Conservation (phyloP, 225 moss, liverwort and hornwort genomes). For the Sphagnum tenellum region DNA sequence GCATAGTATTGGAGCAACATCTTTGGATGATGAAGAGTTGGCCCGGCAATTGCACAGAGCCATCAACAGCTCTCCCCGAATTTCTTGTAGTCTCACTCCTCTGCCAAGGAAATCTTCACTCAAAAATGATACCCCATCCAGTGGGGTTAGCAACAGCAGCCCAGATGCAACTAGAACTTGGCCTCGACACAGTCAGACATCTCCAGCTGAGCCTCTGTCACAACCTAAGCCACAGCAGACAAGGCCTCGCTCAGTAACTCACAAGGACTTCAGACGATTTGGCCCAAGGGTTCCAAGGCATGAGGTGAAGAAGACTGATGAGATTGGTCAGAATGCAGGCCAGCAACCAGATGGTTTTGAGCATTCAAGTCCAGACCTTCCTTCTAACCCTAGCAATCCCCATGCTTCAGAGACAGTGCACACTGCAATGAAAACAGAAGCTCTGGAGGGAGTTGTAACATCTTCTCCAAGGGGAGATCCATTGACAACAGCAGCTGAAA, state of each 20-base stretch:
- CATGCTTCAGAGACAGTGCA: conserved; percentile 15
- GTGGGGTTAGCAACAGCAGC: conserved; percentile 40
- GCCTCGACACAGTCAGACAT: conserved; percentile 25
- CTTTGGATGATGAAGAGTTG: conserved; percentile 74
- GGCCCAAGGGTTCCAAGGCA: conserved; percentile 51
- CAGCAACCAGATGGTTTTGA: conserved; percentile 15
- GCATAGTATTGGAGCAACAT: conserved; percentile 15
- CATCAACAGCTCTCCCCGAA: conserved; percentile 91
- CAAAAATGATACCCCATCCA: conserved; percentile 36
- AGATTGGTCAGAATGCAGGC: conserved; percentile 5
- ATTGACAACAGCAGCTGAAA: conserved; percentile 9
- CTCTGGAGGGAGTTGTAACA: conserved; percentile 24
- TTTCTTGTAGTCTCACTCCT: conserved; percentile 62
- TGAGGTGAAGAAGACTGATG: conserved; percentile 31
- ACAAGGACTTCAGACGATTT: conserved; percentile 62
- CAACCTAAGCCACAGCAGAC: conserved; percentile 60
- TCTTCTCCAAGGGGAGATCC: neutral
- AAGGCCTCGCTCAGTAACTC: conserved; percentile 57
- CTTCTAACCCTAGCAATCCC: conserved; percentile 6
- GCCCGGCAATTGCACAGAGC: conserved; percentile 88
- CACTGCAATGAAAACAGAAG: conserved; percentile 20
- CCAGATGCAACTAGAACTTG: conserved; percentile 45
- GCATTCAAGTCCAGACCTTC: conserved; percentile 10
- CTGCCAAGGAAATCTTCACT: conserved; percentile 51
- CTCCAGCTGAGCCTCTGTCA: conserved; percentile 25